Evolutionary conservation across 2,329 filamentous ascomycete genomes (phyloP), one percentile per base, ranked within the genome.

Genomic region (Fusarium miscanthi): DNA sequence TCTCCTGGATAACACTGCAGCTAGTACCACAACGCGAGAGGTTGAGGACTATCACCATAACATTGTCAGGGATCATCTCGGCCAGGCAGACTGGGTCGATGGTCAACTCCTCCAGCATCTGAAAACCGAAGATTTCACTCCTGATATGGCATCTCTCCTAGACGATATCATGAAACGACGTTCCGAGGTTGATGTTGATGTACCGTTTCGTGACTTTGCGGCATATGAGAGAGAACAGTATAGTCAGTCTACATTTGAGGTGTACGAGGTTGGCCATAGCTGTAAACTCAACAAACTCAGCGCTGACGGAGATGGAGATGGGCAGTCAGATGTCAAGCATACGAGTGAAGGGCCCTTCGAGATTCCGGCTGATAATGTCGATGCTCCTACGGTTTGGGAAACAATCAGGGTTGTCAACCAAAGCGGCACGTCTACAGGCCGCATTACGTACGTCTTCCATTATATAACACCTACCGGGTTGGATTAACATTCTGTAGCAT

Each of bases 251-350:
- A 87, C 87, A 21, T 88, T 88, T 68, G 87, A 89, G 70, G 85
- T 90, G 8, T 90, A 88, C 73, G 88, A 90, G 69, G 82, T 90
- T 17, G 84, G 83, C 2, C 78, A 78, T 8, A 84, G 88, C 59
- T 85, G 85, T 5, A 73, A 78, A 4, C 83, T 85, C 21, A 46
- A 63, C 51, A 81, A 78, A 69, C 74, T 76, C 45, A 81, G 74
- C 40, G 43, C 76, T 17, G 80, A 81, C 37, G 65, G 67, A 6
- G 78, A 80, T 56, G 70, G 66, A 6, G 74, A 76, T 25, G 74
- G 69, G 11, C 70, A 72, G 16, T 59, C 74, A 11, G 66, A 78
- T n/a, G 58, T 76, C 59, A 77, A 74, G 56, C 74, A 80, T 38
- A 61, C 70, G 9, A 78, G 76, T 3, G 73, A 75, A 10, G 77